Evolutionary conservation across 768 basidiomycete genomes (phyloP).

Genomic region (Pseudohyphozyma bogoriensis): DNA sequence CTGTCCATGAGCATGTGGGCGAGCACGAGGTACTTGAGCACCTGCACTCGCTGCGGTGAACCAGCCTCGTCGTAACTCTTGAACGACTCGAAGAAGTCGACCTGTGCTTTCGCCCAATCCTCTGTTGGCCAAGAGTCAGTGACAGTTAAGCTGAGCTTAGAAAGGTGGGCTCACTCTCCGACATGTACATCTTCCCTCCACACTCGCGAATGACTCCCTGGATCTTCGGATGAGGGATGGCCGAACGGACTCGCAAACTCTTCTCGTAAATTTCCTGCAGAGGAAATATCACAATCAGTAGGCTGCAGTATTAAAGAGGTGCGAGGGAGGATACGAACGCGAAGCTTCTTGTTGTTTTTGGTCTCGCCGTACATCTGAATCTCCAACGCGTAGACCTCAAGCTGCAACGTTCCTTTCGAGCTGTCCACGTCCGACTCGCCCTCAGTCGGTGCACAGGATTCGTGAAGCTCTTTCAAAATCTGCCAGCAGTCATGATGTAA

Average conservation of each 20-base stretch:
- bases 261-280: constrained; percentile 92
- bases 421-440: constrained; percentile 79
- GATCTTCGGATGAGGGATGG: constrained; percentile 94
- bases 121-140: constrained; percentile 44
- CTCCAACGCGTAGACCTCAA: constrained; percentile 95
- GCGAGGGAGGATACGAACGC: constrained; percentile 45
- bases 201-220: constrained; percentile 99
- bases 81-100: constrained; percentile 99
- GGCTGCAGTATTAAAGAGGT: not conserved
- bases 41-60: constrained; percentile 90
- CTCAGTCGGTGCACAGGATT: constrained; percentile 60
- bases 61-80: constrained; percentile 97
- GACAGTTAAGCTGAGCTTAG: not conserved
- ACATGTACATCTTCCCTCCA: constrained; percentile 99
- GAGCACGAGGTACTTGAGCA: constrained; percentile 92
- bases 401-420: constrained; percentile 73
- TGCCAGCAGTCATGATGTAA: not conserved
- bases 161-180: constrained; percentile 59
- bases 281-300: not conserved
- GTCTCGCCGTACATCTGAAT: constrained; percentile 99
- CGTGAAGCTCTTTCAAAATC: constrained; percentile 28
- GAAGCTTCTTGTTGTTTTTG: constrained; percentile 88
- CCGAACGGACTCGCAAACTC: constrained; percentile 79
- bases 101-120: constrained; percentile 92
- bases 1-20: constrained; percentile 97